Evolutionary conservation across 164 flowering plant genomes (phyloP).

Genomic region (Stephania yunnanensis): DNA sequence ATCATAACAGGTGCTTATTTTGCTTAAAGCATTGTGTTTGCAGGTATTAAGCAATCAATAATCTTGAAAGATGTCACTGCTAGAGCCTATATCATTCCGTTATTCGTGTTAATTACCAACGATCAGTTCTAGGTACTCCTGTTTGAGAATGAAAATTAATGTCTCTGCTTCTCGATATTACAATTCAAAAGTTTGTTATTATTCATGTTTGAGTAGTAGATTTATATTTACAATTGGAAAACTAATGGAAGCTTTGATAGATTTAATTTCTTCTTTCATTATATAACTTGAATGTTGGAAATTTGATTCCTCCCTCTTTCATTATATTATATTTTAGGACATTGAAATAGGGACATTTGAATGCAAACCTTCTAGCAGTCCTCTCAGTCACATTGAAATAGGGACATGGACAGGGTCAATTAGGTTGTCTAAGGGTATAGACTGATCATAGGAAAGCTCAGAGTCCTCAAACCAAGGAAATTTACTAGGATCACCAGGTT

Average conservation of each 20-base stretch:
- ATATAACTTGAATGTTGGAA: too few species aligned
- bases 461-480: slow-evolving; percentile 92
- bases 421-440: slow-evolving; percentile 89
- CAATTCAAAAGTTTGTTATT: too few species aligned
- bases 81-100: too few species aligned
- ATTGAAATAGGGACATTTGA: slow-evolving; percentile 82
- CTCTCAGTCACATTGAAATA: slow-evolving; percentile 80
- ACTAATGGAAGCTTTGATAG: too few species aligned
- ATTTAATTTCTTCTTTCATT: too few species aligned
- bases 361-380: slow-evolving; percentile 81
- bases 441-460: slow-evolving; percentile 96
- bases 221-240: too few species aligned
- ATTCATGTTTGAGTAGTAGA: too few species aligned
- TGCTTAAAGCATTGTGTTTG: slow-evolving; percentile 68
- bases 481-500: slow-evolving; percentile 47
- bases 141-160: too few species aligned
- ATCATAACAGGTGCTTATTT: not conserved
- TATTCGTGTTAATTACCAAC: too few species aligned
- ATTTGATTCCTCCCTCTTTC: too few species aligned
- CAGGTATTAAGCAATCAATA: slow-evolving; percentile 41
- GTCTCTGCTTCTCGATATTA: too few species aligned
- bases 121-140: too few species aligned
- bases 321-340: slow-evolving; percentile 47
- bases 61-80: not conserved
- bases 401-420: slow-evolving; percentile 99